Evolutionary conservation across 2,329 filamentous ascomycete species (phyloP), one percentile per base, ranked within the genome.

Genomic region (Eutypa lata): DNA sequence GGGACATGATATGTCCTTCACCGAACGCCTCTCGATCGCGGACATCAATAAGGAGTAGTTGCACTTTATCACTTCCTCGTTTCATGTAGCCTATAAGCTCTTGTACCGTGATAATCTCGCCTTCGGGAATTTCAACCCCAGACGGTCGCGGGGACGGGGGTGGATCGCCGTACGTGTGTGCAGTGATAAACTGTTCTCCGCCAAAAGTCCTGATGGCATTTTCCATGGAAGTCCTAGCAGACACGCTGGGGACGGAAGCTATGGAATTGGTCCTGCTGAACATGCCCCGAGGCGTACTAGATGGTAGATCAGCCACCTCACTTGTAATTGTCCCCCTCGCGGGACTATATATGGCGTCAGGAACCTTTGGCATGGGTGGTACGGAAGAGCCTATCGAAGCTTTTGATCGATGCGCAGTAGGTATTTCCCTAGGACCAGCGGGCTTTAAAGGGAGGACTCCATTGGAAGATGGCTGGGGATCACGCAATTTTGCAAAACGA

Each of bases 21-120:
- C 97, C 91, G 65, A 90, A 99, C 8, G 89, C 83, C 50, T 89
- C 83, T 24, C 94, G 86, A 52, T 82, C 76, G 38, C 94, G 86
- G 42, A 97, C 84, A 69, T 99, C 94, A 58, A 99, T 91, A 22
- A 97, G 69, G 13, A 99, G 74, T 22, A 97, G 78, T 72, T 85
- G 72, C 73, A 91, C 55, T 65, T 80, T 60, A 64, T 72, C 64
- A 14, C 76, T 68, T 0, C 70, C 71, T 53, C 77, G 75, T 52
- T 79, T 77, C 65, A 96, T 82, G 52, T 88, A 88, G 46, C 86
- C 81, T 55, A 87, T 81, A 1, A 99, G 77, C 50, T 88, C 84
- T 53, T 88, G 79, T 0, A 88, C 82, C 2, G 81, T 83, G 40
- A 96, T 87, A 0, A 68, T 68, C 74, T 79, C 72, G 7, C 82